Evolutionary conservation across 1,139 yeast species (phyloP).

Genomic region (Pichia sp.): DNA sequence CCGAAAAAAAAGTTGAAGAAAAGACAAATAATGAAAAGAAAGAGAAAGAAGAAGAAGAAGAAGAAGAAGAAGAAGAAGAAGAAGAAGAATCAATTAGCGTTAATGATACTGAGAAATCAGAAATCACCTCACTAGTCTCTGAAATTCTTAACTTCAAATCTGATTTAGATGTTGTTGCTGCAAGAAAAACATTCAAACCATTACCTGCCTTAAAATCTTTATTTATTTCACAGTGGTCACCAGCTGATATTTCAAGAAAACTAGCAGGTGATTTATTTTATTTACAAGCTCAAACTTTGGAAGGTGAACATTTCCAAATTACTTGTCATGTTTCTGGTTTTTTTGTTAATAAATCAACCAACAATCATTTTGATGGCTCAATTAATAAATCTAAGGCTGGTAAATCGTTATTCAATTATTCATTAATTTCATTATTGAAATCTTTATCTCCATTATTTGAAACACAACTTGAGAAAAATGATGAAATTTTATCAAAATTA

Average conservation of each 20-base stretch:
- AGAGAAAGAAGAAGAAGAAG: conserved; percentile 16
- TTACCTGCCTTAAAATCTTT: conserved; percentile 49
- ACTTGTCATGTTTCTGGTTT: conserved; percentile 79
- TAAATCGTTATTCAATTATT: conserved; percentile 35
- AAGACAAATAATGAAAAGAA: not conserved
- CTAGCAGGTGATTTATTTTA: conserved; percentile 76
- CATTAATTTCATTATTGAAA: conserved; percentile 48
- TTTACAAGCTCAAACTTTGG: conserved; percentile 67
- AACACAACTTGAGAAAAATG: conserved; percentile 34
- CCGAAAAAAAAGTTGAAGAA: conserved; percentile 19
- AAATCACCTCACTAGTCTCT: conserved; percentile 23
- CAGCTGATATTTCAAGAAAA: conserved; percentile 47
- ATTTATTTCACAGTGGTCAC: conserved; percentile 77
- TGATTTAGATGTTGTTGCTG: conserved; percentile 18
- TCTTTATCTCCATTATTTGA: conserved; percentile 46
- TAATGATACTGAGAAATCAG: conserved; percentile 30
- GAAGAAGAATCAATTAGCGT: conserved; percentile 15
- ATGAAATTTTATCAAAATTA: conserved; percentile 36
- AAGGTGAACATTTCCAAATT: conserved; percentile 70
- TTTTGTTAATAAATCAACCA: conserved; percentile 63
- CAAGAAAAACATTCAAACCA: conserved; percentile 25
- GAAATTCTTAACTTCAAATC: conserved; percentile 13
- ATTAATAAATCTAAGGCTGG: conserved; percentile 18
- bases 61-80: conserved; percentile 4
- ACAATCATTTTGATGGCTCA: conserved; percentile 42